These are phyloP conservation scores for Aquilaria sinensis DNA, from an alignment of 345 rosid genomes.

Conservation along the genomic window DNA sequence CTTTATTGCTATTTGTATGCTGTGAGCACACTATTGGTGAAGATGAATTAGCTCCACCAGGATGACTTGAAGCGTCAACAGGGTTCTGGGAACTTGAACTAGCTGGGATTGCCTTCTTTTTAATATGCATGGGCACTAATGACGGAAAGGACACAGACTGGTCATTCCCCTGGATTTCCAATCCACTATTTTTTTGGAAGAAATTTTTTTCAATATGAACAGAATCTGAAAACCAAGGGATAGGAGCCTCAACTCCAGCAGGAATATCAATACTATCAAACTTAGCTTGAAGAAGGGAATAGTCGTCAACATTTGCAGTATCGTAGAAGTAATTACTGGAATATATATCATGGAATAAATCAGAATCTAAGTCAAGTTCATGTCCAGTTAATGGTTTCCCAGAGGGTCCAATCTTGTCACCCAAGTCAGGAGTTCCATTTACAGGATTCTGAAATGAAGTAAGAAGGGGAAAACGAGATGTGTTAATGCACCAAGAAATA, in stretches of 20 bases:
- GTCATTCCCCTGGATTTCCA: neutral
- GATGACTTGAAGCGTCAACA: slow-evolving; percentile 12
- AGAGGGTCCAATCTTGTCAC: slow-evolving; percentile 13
- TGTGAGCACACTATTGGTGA: slow-evolving; percentile 20
- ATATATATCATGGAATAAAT: slow-evolving; percentile 27
- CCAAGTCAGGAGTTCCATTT: slow-evolving; percentile 13
- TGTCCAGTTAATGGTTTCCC: slow-evolving; percentile 22
- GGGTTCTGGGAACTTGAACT: slow-evolving; percentile 14
- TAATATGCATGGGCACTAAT: slow-evolving; percentile 10
- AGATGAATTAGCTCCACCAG: slow-evolving; percentile 18
- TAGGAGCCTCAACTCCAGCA: slow-evolving; percentile 69
- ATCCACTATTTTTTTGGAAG: slow-evolving; percentile 18
- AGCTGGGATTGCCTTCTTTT: slow-evolving; percentile 18
- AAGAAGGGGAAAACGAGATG: neutral
- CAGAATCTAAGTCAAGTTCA: slow-evolving; percentile 32
- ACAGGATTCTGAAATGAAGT: slow-evolving; percentile 22
- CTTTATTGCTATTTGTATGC: slow-evolving; percentile 8
- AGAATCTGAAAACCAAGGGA: slow-evolving; percentile 53
- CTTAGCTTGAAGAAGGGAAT: slow-evolving; percentile 52
- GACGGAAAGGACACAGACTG: slow-evolving; percentile 8
- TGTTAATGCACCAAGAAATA: too few relatives aligned
- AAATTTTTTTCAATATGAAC: slow-evolving; percentile 16
- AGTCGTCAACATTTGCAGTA: slow-evolving; percentile 33
- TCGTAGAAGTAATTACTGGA: slow-evolving; percentile 23
- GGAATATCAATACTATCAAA: slow-evolving; percentile 64